phyloP scores from a whole-genome alignment of 2,329 filamentous ascomycete species.

The Colletotrichum tabaci region DNA sequence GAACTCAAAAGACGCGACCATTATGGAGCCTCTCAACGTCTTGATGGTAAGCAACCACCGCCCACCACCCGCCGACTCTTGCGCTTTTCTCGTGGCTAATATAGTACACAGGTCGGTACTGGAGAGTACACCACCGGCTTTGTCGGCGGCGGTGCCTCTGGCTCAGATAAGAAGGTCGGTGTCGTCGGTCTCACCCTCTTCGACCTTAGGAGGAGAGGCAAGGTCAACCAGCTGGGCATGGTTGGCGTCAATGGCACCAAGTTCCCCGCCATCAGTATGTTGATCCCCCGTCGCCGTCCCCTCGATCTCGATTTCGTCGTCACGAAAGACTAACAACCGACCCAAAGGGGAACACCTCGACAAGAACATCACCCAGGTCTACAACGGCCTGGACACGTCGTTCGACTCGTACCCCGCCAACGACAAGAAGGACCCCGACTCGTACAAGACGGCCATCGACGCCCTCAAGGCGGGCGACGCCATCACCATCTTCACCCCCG shows the following conservation, averaged over 20 bases:
- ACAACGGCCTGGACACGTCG: slow-evolving; percentile 90
- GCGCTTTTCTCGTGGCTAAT: slow-evolving; percentile 24
- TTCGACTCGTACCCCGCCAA: slow-evolving; percentile 88
- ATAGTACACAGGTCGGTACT: slow-evolving; percentile 77
- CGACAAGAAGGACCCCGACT: slow-evolving; percentile 79
- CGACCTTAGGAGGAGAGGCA: slow-evolving; percentile 88
- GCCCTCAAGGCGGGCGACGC: slow-evolving; percentile 85
- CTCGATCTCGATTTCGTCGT: background rate
- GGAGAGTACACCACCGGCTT: slow-evolving; percentile 98
- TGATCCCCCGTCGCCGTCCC: background rate
- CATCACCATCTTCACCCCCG: slow-evolving; percentile 96
- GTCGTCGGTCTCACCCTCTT: slow-evolving; percentile 93
- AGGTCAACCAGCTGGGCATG: slow-evolving; percentile 90
- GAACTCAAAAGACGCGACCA: slow-evolving; percentile 40
- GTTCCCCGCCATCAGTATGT: slow-evolving; percentile 89
- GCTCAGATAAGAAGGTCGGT: slow-evolving; percentile 95
- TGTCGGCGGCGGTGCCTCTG: slow-evolving; percentile 85
- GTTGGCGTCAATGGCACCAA: slow-evolving; percentile 90
- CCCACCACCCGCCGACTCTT: background rate
- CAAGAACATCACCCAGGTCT: slow-evolving; percentile 89
- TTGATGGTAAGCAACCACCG: slow-evolving; percentile 70
- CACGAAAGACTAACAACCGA: slow-evolving; percentile 27
- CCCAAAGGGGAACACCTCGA: slow-evolving; percentile 81
- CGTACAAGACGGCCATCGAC: slow-evolving; percentile 92
- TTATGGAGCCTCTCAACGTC: slow-evolving; percentile 75